Percentiles rank a stretch among this genome's conserved stretches.
These are phyloP conservation scores for Gaeumannomyces sp. DNA, from an alignment of 2,329 filamentous ascomycete species.

Conservation along the genomic window DNA sequence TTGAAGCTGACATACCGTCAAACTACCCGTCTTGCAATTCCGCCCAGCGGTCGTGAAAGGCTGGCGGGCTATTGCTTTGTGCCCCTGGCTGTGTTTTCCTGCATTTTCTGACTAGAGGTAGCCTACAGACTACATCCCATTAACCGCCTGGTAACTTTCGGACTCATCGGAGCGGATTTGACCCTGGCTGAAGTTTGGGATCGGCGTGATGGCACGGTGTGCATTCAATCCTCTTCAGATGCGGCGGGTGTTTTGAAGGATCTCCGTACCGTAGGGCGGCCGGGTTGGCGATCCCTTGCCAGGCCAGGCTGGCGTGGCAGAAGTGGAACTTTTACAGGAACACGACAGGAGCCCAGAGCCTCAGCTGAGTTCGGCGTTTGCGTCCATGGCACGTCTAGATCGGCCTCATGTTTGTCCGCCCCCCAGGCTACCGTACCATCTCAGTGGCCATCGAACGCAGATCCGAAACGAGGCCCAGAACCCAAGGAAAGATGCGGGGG, in stretches of 20 bases:
- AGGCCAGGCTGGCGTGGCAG: background rate
- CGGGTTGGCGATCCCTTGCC: background rate
- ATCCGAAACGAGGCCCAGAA: background rate
- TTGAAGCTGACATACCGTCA: slow-evolving; percentile 49
- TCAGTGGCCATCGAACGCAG: background rate
- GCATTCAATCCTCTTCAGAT: background rate
- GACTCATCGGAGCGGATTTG: background rate
- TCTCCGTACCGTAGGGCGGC: background rate
- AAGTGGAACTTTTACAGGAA: background rate
- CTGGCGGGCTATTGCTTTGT: too few relatives aligned
- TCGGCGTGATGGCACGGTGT: background rate
- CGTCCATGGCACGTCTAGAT: background rate
- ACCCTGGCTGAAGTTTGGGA: background rate
- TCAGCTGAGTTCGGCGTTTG: background rate
- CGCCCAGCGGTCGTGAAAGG: too few relatives aligned
- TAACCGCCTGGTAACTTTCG: background rate
- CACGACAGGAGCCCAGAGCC: too few relatives aligned
- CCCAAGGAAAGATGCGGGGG: background rate
- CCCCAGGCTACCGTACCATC: background rate
- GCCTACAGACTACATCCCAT: too few relatives aligned
- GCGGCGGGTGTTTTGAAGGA: background rate
- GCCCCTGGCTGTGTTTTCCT: too few relatives aligned
- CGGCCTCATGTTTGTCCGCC: too few relatives aligned
- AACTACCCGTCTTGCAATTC: background rate
- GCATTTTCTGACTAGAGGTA: too few relatives aligned